Base-by-base conservation (phyloP, 2,329 filamentous ascomycete genomes). In the Cercospora berteroae region DNA sequence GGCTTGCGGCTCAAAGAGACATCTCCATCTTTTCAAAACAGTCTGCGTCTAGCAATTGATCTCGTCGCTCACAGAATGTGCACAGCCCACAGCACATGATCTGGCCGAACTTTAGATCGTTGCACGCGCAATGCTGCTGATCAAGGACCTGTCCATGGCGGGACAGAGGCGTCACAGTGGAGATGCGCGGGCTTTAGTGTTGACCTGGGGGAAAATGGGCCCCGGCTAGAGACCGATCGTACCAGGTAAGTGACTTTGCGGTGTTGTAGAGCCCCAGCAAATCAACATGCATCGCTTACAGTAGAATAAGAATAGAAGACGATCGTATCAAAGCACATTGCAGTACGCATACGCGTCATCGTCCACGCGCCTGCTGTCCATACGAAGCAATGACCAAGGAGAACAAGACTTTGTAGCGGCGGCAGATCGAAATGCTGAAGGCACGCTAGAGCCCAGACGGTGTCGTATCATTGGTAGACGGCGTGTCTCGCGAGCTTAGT, bases 331-430 rank as follows among this genome's bases (percentile, higher is more conserved):
- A 23, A 20, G 18, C 44, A 20, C 44, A 50, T 50, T 18, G n/a
- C 52, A 4, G 50, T 29, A 29, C 52, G 52, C 4, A 31, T 18
- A 56, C 27, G 52, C 52, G 52, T 56, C 52, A 31, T 64, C 33
- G 12, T 44, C 56, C 10, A 56, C 44, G 42, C 31, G 13, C 42
- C 18, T 20, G 31, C 18, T 31, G 48, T 42, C n/a, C n/a, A 27
- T 29, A 10, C 31, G 27, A 63, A 63, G 60, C 60, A 63, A 63
- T 39, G n/a, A 31, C 60, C 48, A 63, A 63, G 60, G 13, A n/a
- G 50, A 9, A 63, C 23, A 56, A 63, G 60, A 56, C 20, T 63
- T 33, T 20, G 23, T 25, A 27, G 52, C 13, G 52, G 52, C 25
- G 52, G 52, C 23, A 50, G 60, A 39, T 33, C 31, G 48, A 29